These are phyloP conservation scores for Vanderwaltozyma tropicalis DNA, from an alignment of 805 yeast species.

Conservation along the genomic window DNA sequence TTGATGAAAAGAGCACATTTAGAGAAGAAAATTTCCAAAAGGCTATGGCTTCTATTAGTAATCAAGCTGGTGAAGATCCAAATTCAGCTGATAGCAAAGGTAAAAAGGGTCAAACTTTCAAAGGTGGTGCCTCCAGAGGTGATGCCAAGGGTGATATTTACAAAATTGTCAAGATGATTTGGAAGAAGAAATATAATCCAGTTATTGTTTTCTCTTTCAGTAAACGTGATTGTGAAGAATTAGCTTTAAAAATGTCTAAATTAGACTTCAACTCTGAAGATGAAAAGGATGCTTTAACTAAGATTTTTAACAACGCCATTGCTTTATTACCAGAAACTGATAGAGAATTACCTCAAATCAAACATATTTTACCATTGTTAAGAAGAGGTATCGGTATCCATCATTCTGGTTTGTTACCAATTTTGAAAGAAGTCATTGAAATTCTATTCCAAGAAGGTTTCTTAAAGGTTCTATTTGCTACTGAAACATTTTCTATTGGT, in stretches of 20 bases:
- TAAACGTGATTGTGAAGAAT: conserved; percentile 89
- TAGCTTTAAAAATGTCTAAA: conserved; percentile 92
- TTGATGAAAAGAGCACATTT: conserved; percentile 91
- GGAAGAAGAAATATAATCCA: conserved; percentile 92
- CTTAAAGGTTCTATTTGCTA: conserved; percentile 87
- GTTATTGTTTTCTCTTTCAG: conserved; percentile 98
- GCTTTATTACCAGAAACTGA: conserved; percentile 82
- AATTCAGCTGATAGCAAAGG: conserved; percentile 44
- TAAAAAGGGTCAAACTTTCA: conserved; percentile 72
- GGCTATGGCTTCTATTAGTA: conserved; percentile 91
- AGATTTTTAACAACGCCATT: conserved; percentile 85
- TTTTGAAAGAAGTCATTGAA: conserved; percentile 89
- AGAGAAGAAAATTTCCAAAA: conserved; percentile 97
- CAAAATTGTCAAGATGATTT: conserved; percentile 95
- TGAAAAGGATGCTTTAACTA: conserved; percentile 82
- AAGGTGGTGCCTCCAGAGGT: conserved; percentile 64
- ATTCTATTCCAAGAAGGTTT: conserved; percentile 95
- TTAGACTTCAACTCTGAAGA: conserved; percentile 89
- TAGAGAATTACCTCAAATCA: conserved; percentile 87
- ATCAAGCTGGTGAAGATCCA: conserved; percentile 77
- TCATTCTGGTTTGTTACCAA: conserved; percentile 92
- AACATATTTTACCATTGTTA: conserved; percentile 77
- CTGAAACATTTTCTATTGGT: conserved; percentile 97
- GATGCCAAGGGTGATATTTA: conserved; percentile 76
- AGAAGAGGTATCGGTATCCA: conserved; percentile 97